Percentiles rank a stretch among this genome's conserved stretches.
Conservation (phyloP, 1,139 yeast genomes). For the Candida glucosophila region DNA sequence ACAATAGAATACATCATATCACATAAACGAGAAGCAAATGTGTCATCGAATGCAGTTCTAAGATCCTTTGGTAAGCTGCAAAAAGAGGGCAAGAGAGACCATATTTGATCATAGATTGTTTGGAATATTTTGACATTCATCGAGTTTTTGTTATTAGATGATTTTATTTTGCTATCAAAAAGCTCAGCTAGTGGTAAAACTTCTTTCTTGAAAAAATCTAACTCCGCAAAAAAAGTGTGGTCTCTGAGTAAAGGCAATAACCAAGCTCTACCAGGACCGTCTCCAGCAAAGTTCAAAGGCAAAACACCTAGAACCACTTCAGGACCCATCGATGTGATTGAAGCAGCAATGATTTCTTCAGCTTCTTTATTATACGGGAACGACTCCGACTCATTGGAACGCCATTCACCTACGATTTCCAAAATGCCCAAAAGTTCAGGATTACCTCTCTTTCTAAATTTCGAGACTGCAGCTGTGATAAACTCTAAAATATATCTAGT, state of each 20-base stretch:
- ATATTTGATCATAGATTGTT: conserved; percentile 82
- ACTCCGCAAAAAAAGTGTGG: conserved; percentile 62
- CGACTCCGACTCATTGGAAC: conserved; percentile 64
- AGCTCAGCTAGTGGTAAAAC: conserved; percentile 62
- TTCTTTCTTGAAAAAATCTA: conserved; percentile 52
- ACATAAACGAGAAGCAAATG: conserved; percentile 72
- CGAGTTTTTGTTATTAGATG: conserved; percentile 42
- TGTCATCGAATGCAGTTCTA: conserved; percentile 51
- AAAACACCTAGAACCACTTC: conserved; percentile 64
- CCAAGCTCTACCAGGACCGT: conserved; percentile 84
- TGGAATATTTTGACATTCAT: conserved; percentile 67
- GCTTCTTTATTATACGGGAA: conserved; percentile 72
- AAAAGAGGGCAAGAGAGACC: conserved; percentile 87
- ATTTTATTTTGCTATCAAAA: conserved; percentile 41
- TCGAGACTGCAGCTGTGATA: conserved; percentile 53
- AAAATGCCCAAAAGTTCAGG: conserved; percentile 66
- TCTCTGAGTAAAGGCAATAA: conserved; percentile 87
- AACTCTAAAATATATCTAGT: conserved; percentile 70
- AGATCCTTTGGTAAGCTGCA: conserved; percentile 82
- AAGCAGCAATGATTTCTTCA: conserved; percentile 72
- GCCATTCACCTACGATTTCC: conserved; percentile 74
- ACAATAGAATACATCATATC: conserved; percentile 67
- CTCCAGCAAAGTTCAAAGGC: conserved; percentile 61
- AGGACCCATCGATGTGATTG: conserved; percentile 78
- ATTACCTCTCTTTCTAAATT: conserved; percentile 58